A percentile compares a stretch with the other conserved stretches of the same genome.
These are phyloP conservation scores for Cyathus striatus DNA, from an alignment of 768 basidiomycete genomes.

Conservation along the genomic window DNA sequence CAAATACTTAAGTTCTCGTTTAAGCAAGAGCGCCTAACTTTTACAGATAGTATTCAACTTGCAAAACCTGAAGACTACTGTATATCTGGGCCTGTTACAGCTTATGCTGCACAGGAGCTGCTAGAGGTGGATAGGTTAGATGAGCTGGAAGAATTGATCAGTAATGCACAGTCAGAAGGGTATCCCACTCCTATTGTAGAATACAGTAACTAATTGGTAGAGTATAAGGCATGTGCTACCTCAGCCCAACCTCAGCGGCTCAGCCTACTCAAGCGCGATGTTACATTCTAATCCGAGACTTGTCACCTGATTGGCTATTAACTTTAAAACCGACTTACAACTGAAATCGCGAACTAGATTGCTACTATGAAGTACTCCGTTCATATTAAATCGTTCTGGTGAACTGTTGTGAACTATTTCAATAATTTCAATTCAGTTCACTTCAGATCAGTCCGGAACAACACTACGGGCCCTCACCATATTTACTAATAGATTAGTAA, in stretches of 20 bases:
- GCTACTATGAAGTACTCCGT: background rate
- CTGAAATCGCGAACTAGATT: background rate
- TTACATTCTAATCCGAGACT: no score
- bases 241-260: background rate
- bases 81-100: background rate
- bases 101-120: background rate
- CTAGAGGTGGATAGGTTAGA: background rate
- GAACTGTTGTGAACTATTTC: background rate
- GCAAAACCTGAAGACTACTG: background rate
- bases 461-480: no score
- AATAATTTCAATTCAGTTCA: background rate
- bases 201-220: background rate
- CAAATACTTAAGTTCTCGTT: conserved; percentile 21
- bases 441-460: background rate
- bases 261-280: no score
- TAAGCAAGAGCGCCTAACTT: background rate
- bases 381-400: background rate
- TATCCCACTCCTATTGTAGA: background rate
- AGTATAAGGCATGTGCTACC: background rate
- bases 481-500: no score
- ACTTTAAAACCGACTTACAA: background rate
- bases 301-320: background rate
- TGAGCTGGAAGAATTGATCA: background rate
- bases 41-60: background rate
- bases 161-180: background rate